Evolutionary conservation across 2,329 filamentous ascomycete species (phyloP), one percentile per base, ranked within the genome.

Genomic region (Elsinoe arachidis): DNA sequence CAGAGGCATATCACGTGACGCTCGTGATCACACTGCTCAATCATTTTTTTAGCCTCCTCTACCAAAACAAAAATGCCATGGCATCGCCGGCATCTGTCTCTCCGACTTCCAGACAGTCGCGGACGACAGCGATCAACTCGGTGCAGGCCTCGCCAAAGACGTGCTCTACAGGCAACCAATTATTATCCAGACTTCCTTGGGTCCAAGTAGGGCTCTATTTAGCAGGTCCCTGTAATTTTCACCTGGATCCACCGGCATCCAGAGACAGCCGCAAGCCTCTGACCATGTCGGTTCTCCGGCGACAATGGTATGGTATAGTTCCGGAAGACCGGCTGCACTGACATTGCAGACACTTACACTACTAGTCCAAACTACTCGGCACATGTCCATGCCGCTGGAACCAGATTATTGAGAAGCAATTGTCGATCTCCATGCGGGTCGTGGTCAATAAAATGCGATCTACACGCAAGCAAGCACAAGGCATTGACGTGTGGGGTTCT

Each of bases 381-480:
- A 30, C 26, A 30, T 30, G 26, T 4, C 26, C 9, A 30, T 30
- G 26, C 5, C 26, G 26, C 26, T 30, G 26, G 26, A 30, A 30
- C 26, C 4, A 30, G 7, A 30, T 30, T 30, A 46, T 46, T 46
- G 5, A 10, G 11, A 46, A 10, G 26, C 21, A 26, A 46, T 46
- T 12, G 26, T 23, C 12, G 41, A 46, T 46, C 33, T 19, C 12
- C 26, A 19, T 34, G 46, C 34, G 46, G 26, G 30, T 51, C 26
- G 46, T 51, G 46, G 14, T 39, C 7, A 30, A 30, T 51, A 34
- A 51, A 51, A 19, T 51, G 49, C 11, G 49, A 53, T 53, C 49
- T 34, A 19, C 49, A 35, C 12, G 49, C 14, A 34, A 19, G 17
- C 49, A 34, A 34, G 49, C 23, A 34, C 7, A 37, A 51, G 33